Evolutionary conservation across 164 flowering plant species (phyloP), one percentile per base, ranked within the genome.

Genomic region (Tetrastigma voinierianum): DNA sequence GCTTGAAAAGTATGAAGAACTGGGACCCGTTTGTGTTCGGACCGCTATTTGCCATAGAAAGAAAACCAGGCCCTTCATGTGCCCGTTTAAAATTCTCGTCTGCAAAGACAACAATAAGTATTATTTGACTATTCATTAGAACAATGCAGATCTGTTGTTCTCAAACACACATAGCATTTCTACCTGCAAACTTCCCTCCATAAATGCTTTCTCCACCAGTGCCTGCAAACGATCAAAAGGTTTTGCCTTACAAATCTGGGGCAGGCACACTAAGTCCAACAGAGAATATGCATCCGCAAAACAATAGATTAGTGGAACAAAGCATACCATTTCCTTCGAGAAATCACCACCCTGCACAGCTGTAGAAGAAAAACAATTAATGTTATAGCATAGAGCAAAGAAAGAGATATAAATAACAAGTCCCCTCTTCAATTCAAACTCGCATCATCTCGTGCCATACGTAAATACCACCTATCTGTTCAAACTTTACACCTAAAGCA

Each of bases 201-300:
- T 85, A 89, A 21, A 87, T 85, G 64, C 95, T 85, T 75, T 89
- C 95, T 59, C 95, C 95, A 74, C 95, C 91, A 67, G 89, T 85
- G 73, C 90, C 95, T 89, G 89, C 82, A 87, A 77, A 78, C 75
- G 78, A 86, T 72, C 68, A 69, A 78, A 82, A 79, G 21, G 62
- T 71, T 9, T 66, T 59, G 65, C 74, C 72, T 77, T 79, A 80
- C 76, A 71, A 71, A 65, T 72, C 75, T 67, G 67, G 71, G 67
- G 72, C 74, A 64, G 64, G 44, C 62, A 70, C 67, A 65, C 40
- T 47, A 64, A 74, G 76, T 59, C 68, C 74, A 64, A 73, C 19
- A 54, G 54, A 67, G 66, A 64, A 69, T 68, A 66, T 66, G 62
- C 72, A 74, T 63, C 67, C 51, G 55, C 57, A 67, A 64, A 61